Percentiles rank a stretch among this genome's conserved stretches.
These are phyloP conservation scores for Hymenoscyphus fraxineus DNA, from an alignment of 2,329 filamentous ascomycete species.

Conservation along the genomic window DNA sequence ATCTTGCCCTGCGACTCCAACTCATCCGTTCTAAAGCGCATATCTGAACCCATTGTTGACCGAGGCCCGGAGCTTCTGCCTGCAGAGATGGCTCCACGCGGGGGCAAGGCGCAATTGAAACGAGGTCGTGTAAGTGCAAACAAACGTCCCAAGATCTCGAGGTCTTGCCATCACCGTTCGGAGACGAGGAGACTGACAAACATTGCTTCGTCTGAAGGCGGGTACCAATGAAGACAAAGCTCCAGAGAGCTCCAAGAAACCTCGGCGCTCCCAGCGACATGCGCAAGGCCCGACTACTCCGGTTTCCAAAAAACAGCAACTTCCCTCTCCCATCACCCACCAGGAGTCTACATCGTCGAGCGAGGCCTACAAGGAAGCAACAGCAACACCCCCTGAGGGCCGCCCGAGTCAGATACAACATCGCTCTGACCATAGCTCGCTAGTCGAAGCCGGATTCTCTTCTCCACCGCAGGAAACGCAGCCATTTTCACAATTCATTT, in stretches of 20 bases:
- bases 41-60: background rate
- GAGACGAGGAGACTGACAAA: constrained; percentile 9
- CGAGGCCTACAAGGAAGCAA: constrained; percentile 60
- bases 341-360: constrained; percentile 60
- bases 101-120: constrained; percentile 82
- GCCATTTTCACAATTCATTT: constrained; percentile 74
- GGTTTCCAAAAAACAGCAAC: constrained; percentile 59
- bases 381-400: constrained; percentile 64
- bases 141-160: constrained; percentile 10
- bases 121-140: constrained; percentile 62
- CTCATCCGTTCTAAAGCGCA: background rate
- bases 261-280: constrained; percentile 71
- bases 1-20: background rate
- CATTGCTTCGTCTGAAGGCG: background rate
- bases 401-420: constrained; percentile 50
- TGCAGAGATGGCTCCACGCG: constrained; percentile 44
- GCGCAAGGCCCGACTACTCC: constrained; percentile 55
- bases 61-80: constrained; percentile 11
- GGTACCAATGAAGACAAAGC: constrained; percentile 23
- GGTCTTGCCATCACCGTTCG: constrained; percentile 12
- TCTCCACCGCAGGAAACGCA: constrained; percentile 73
- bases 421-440: constrained; percentile 37
- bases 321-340: constrained; percentile 78
- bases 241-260: constrained; percentile 63
- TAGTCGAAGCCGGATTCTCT: constrained; percentile 36